phyloP scores from a whole-genome alignment of 108 stramenopile species.

The Pseudonitzschia delicatissima region DNA sequence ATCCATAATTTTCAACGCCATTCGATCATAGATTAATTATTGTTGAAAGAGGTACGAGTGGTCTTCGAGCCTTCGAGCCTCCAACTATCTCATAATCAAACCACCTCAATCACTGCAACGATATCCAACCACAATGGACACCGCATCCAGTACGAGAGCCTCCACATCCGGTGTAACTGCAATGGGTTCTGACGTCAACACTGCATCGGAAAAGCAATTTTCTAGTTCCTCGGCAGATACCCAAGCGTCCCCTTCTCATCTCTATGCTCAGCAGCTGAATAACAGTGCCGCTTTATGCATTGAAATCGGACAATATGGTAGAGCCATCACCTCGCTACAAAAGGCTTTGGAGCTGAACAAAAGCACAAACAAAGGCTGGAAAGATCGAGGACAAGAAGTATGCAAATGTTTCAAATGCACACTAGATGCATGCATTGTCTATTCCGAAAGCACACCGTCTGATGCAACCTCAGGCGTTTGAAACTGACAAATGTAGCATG shows the following conservation, averaged over 20 bases:
- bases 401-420: constrained; percentile 1
- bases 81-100: too few relatives aligned
- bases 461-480: neutral
- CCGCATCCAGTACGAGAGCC: too few relatives aligned
- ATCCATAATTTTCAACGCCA: too few relatives aligned
- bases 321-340: constrained; percentile 3
- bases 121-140: too few relatives aligned
- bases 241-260: neutral
- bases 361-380: neutral
- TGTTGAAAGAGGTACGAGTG: too few relatives aligned
- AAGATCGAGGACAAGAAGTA: neutral
- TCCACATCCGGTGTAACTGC: too few relatives aligned
- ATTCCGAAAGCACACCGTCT: constrained; percentile 1
- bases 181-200: too few relatives aligned
- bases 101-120: too few relatives aligned
- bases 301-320: neutral
- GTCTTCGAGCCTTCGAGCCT: too few relatives aligned
- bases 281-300: constrained; percentile 6
- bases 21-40: too few relatives aligned
- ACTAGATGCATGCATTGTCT: neutral
- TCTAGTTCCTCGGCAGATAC: too few relatives aligned
- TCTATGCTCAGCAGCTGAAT: constrained; percentile 3
- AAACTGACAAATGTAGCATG: neutral
- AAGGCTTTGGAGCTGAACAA: neutral
- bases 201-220: too few relatives aligned